Evolutionary conservation across 2,329 filamentous ascomycete species (phyloP).

Genomic region (Aspergillus fijiensis): DNA sequence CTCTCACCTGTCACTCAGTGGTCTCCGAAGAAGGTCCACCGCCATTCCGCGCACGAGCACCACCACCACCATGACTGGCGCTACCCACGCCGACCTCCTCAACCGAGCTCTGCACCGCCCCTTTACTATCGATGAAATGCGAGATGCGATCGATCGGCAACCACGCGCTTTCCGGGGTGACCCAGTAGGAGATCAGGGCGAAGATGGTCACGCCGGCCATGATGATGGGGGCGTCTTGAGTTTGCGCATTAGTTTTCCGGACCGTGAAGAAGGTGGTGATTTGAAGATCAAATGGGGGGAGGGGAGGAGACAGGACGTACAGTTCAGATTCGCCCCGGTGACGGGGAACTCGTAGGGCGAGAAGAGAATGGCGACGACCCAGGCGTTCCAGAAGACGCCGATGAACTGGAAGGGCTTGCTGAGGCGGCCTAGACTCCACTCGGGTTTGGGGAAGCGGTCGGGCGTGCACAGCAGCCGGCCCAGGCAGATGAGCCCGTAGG

Average conservation of each 20-base stretch:
- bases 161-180: conserved; percentile 51
- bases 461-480: conserved; percentile 51
- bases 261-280: background rate
- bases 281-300: background rate
- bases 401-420: conserved; percentile 52
- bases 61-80: background rate
- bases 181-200: conserved; percentile 49
- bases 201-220: conserved; percentile 53
- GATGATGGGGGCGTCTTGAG: conserved; percentile 52
- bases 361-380: conserved; percentile 51
- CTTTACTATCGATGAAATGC: conserved; percentile 44
- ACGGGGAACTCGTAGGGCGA: conserved; percentile 51
- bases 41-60: too few species aligned
- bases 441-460: conserved; percentile 48
- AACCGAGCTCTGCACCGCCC: conserved; percentile 26
- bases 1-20: background rate
- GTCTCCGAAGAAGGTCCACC: background rate
- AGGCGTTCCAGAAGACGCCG: conserved; percentile 51
- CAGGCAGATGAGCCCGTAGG: conserved; percentile 54
- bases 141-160: conserved; percentile 48
- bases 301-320: conserved; percentile 20
- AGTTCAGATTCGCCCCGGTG: conserved; percentile 46
- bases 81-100: conserved; percentile 24
- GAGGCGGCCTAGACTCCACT: conserved; percentile 47
- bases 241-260: background rate